Conservation (phyloP, 2,329 filamentous ascomycete species). For the Pseudofabraea citricarpa region DNA sequence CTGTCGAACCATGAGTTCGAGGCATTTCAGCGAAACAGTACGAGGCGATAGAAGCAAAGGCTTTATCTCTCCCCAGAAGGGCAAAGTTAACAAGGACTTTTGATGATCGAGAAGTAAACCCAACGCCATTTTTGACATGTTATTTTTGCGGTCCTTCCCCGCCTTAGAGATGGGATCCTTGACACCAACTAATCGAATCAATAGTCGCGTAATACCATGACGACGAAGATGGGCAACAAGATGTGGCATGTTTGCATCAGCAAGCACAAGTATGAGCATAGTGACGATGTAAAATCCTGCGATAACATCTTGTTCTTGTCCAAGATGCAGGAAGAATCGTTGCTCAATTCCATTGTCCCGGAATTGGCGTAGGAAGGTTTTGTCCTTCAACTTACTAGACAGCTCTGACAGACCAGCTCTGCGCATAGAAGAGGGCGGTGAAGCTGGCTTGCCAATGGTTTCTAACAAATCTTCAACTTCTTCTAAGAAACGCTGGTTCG, state of each 20-base stretch:
- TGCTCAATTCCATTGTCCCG: slow-evolving; percentile 69
- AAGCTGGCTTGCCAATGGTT: slow-evolving; percentile 48
- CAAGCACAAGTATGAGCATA: slow-evolving; percentile 57
- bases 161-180: slow-evolving; percentile 53
- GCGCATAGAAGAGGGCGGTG: slow-evolving; percentile 44
- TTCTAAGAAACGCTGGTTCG: slow-evolving; percentile 61
- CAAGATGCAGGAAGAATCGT: slow-evolving; percentile 59
- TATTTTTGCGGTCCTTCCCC: slow-evolving; percentile 60
- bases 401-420: slow-evolving; percentile 57
- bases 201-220: slow-evolving; percentile 48
- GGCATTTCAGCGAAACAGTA: slow-evolving; percentile 56
- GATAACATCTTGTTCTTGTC: slow-evolving; percentile 53
- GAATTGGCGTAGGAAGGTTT: slow-evolving; percentile 64
- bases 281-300: slow-evolving; percentile 60
- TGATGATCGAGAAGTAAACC: slow-evolving; percentile 51
- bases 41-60: slow-evolving; percentile 55
- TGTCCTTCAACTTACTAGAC: slow-evolving; percentile 53
- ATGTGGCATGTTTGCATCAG: slow-evolving; percentile 54
- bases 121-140: slow-evolving; percentile 63
- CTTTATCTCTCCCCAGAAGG: slow-evolving; percentile 54
- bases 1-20: slow-evolving; percentile 53
- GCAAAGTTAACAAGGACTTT: slow-evolving; percentile 42
- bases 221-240: slow-evolving; percentile 51
- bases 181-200: slow-evolving; percentile 49
- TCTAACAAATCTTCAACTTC: slow-evolving; percentile 61